Conservation (phyloP, 257 asterid genomes). For the Paraleonurus japonicus region DNA sequence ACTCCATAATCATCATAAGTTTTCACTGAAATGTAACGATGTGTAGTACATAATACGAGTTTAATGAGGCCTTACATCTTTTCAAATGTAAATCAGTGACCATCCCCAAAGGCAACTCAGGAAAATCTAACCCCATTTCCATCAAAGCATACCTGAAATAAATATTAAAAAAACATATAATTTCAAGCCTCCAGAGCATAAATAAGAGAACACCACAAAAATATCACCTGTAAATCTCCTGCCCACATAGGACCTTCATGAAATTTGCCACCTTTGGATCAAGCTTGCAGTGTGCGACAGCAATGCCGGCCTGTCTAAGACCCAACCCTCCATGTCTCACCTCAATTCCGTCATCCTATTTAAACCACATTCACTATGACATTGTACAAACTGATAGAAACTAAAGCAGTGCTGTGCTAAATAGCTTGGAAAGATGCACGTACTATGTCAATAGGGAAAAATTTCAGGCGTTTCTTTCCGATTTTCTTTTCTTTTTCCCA, state of each 20-base stretch:
- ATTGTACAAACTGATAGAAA: neutral
- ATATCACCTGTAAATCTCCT: conserved; percentile 74
- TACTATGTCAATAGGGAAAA: conserved; percentile 75
- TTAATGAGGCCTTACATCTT: conserved; percentile 43
- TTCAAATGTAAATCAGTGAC: conserved; percentile 57
- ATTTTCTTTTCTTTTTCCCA: conserved; percentile 79
- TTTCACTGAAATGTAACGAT: too few relatives aligned
- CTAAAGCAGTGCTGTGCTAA: neutral
- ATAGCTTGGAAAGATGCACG: neutral
- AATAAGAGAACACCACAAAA: neutral
- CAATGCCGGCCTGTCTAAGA: conserved; percentile 68
- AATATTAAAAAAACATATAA: neutral
- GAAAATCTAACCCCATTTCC: conserved; percentile 80
- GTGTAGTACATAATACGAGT: neutral
- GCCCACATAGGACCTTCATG: conserved; percentile 76
- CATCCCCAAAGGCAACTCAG: conserved; percentile 88
- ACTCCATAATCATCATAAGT: neutral
- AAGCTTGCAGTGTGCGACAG: conserved; percentile 71
- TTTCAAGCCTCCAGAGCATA: neutral
- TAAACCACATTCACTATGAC: neutral
- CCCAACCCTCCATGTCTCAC: conserved; percentile 82
- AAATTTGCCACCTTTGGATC: conserved; percentile 71
- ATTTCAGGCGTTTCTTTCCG: conserved; percentile 47
- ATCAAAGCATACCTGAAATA: conserved; percentile 70
- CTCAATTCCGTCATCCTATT: conserved; percentile 87